Evolutionary conservation across 208 protist genomes (phyloP), one percentile per base, ranked within the genome.

Genomic region (Crithidia fasciculata): DNA sequence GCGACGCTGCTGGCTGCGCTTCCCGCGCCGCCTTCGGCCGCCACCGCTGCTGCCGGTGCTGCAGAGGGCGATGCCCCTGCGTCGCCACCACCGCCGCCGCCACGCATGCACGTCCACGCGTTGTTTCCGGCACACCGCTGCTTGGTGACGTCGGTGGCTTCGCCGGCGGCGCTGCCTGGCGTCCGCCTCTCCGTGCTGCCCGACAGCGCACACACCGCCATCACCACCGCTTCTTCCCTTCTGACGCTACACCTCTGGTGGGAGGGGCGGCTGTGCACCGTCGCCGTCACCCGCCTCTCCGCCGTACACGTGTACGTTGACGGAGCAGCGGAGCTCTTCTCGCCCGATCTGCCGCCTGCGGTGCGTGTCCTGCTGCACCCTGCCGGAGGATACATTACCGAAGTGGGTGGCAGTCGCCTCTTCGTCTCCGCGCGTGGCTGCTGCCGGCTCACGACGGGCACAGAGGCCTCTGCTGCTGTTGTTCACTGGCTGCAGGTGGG

Each of bases 301-400:
- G 66, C 39, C 16, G 61, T 84, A 5, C 69, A 61, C 28, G 54
- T 86, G 19, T 86, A 84, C 58, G 39, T 82, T 9, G 86, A 88
- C 66, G 89, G 89, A 13, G 80, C 83, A 37, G 66, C 81, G 62
- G 78, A 90, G 61, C 2, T 94, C 12, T 18, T 69, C 10, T 81
- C 82, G 37, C 73, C 73, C 16, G 82, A 86, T 8, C 49, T 74
- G 36, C 39, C 56, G n/a, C 62, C 55, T 0, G 69, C 69, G 2
- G 76, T 80, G 59, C 81, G 76, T 18, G 52, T 94, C 28, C 60
- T 82, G n/a, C 62, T 94, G 50, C 78, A 90, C 19, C 62, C 66
- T 5, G 73, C 57, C 40, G 89, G 89, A 39, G 70, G 82, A 61
- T 91, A 91, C 55, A 41, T 78, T 5, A 83, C 84, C 0, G 50